phyloP scores from a whole-genome alignment of 495 filamentous ascomycete genomes.

The Penicillium pancosmium region DNA sequence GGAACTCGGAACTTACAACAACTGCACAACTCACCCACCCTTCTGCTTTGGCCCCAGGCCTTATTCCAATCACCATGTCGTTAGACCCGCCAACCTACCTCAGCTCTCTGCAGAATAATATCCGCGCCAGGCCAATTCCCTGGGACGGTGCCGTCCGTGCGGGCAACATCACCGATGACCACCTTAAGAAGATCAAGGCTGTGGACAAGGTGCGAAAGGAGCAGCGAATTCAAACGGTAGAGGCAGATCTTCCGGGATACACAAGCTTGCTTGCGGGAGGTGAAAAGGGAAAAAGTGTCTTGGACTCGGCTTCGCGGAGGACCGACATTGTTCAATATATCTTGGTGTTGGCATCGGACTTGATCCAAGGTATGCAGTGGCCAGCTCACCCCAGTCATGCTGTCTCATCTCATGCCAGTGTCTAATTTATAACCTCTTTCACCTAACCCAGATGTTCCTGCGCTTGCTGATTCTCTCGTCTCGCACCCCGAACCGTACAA shows the following conservation, averaged over 20 bases:
- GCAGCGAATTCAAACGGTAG: conserved; percentile 79
- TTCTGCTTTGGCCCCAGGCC: conserved; percentile 11
- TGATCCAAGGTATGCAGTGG: conserved; percentile 71
- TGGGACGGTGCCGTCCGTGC: conserved; percentile 97
- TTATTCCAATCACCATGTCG: conserved; percentile 61
- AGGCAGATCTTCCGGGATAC: conserved; percentile 78
- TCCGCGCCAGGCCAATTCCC: conserved; percentile 88
- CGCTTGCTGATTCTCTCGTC: conserved; percentile 72
- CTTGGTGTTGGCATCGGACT: conserved; percentile 82
- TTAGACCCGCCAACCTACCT: conserved; percentile 91
- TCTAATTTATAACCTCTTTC: conserved; percentile 1
- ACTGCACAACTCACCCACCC: conserved; percentile 6
- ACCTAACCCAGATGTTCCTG: conserved; percentile 66
- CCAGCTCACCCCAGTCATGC: no score
- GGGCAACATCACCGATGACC: conserved; percentile 89
- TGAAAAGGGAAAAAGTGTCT: conserved; percentile 69
- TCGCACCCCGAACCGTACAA: conserved; percentile 78
- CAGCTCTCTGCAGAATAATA: conserved; percentile 89
- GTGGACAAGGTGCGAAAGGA: conserved; percentile 95
- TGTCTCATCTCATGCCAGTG: conserved; percentile 6
- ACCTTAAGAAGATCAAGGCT: conserved; percentile 94
- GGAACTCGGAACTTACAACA: no score
- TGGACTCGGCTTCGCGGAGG: conserved; percentile 77
- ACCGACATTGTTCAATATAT: conserved; percentile 93
- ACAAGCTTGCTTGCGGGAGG: conserved; percentile 75